Conservation (phyloP, 1,284 basidiomycete species). For the Cryptococcus sp. region DNA sequence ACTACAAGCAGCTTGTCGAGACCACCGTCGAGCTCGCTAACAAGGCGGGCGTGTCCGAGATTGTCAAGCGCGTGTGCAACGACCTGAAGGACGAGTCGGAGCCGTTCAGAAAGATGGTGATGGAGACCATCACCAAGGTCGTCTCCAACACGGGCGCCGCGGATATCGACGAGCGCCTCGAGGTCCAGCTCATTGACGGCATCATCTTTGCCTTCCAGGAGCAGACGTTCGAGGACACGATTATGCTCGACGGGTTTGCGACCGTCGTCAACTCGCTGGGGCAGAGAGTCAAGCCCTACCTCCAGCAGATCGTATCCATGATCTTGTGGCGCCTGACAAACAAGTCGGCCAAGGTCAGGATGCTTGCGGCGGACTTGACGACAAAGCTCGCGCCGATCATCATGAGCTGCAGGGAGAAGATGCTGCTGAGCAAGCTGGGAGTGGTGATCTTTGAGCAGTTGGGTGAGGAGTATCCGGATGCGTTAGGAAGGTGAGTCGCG, state of each 20-base stretch:
- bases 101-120: slow-evolving; percentile 99
- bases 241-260: slow-evolving; percentile 98
- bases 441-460: slow-evolving; percentile 97
- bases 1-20: slow-evolving; percentile 96
- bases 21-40: slow-evolving; percentile 97
- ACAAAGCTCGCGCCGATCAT: slow-evolving; percentile 93
- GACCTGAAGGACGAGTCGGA: slow-evolving; percentile 95
- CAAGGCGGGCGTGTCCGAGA: slow-evolving; percentile 93
- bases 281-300: slow-evolving; percentile 97
- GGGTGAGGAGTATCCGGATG: slow-evolving; percentile 99
- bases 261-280: slow-evolving; percentile 92
- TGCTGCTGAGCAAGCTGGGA: slow-evolving; percentile 90
- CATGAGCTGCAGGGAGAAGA: slow-evolving; percentile 97
- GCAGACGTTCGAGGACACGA: slow-evolving; percentile 96
- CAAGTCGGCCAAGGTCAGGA: slow-evolving; percentile 98
- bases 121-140: slow-evolving; percentile 99
- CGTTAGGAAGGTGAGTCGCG: slow-evolving; percentile 65
- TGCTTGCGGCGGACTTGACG: slow-evolving; percentile 96
- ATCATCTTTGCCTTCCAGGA: slow-evolving; percentile 99
- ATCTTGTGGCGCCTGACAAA: slow-evolving; percentile 99
- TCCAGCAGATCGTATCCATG: slow-evolving; percentile 98
- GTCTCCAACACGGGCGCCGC: slow-evolving; percentile 87
- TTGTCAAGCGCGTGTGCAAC: slow-evolving; percentile 91
- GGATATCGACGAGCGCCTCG: slow-evolving; percentile 93
- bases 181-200: slow-evolving; percentile 91